phyloP scores from a whole-genome alignment of 768 basidiomycete genomes.

The Harrya chromipes region DNA sequence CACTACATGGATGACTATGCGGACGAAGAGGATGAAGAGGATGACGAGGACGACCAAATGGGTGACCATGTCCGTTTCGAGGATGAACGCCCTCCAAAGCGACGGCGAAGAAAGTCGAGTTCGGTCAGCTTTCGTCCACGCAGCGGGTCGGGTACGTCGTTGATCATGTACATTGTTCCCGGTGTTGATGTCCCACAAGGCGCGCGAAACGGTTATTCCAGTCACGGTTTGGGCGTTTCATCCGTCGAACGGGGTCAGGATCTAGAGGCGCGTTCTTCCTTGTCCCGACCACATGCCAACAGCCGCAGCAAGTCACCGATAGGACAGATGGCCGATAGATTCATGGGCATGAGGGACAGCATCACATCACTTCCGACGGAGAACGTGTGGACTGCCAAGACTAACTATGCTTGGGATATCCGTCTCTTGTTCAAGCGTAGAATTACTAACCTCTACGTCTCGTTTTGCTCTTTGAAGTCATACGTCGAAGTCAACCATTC shows the following conservation, averaged over 20 bases:
- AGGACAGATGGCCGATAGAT: conserved; percentile 42
- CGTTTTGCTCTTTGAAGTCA: conserved; percentile 70
- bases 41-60: conserved; percentile 50
- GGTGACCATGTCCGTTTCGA: conserved; percentile 28
- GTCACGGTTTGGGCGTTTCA: conserved; percentile 42
- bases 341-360: conserved; percentile 52
- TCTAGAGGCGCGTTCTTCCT: conserved; percentile 25
- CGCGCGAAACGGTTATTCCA: conserved; percentile 4
- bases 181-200: conserved; percentile 9
- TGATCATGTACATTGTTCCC: neutral
- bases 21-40: conserved; percentile 59
- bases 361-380: conserved; percentile 41
- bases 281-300: conserved; percentile 22
- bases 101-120: conserved; percentile 37
- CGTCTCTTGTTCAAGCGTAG: conserved; percentile 86
- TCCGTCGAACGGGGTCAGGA: conserved; percentile 42
- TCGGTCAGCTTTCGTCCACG: conserved; percentile 25
- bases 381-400: conserved; percentile 73
- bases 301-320: conserved; percentile 35
- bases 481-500: conserved; percentile 92
- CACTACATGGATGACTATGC: conserved; percentile 48
- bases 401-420: conserved; percentile 81
- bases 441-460: conserved; percentile 79
- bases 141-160: conserved; percentile 20
- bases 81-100: conserved; percentile 24